A percentile compares a stretch with the other conserved stretches of the same genome.
These are phyloP conservation scores for Pestalotiopsis sp. DNA, from an alignment of 2,329 filamentous ascomycete species.

Conservation along the genomic window DNA sequence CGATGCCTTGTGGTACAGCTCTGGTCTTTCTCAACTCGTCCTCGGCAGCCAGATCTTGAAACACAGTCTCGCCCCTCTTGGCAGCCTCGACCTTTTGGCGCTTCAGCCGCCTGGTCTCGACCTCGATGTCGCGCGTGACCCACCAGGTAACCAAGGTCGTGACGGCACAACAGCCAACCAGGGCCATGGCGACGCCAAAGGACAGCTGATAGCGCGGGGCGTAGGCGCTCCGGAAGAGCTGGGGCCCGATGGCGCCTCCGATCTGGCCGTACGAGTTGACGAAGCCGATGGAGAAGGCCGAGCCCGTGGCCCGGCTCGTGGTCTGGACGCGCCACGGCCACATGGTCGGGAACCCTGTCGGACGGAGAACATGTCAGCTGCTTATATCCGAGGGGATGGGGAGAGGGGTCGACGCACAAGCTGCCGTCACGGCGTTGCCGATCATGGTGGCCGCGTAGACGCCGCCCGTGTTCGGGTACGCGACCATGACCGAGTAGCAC, in stretches of 20 bases:
- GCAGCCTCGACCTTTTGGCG: conserved; percentile 41
- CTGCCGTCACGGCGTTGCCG: conserved; percentile 41
- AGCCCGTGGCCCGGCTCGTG: conserved; percentile 46
- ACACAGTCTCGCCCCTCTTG: conserved; percentile 34
- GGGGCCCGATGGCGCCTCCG: conserved; percentile 48
- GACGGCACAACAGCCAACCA: conserved; percentile 44
- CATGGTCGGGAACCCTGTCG: conserved; percentile 47
- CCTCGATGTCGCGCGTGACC: conserved; percentile 45
- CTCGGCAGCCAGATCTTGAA: conserved; percentile 4
- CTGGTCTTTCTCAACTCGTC: conserved; percentile 4
- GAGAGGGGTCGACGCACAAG: conserved; percentile 22
- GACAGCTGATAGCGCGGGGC: conserved; percentile 46
- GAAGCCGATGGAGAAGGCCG: conserved; percentile 52
- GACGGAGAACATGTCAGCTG: not conserved
- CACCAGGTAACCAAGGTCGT: conserved; percentile 46
- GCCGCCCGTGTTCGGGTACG: conserved; percentile 46
- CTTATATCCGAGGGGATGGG: too few relatives aligned
- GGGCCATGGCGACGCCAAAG: conserved; percentile 45
- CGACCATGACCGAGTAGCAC: conserved; percentile 48
- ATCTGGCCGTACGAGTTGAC: conserved; percentile 54
- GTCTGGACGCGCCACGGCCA: conserved; percentile 56
- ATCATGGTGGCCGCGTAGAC: conserved; percentile 51
- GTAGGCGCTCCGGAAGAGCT: conserved; percentile 47
- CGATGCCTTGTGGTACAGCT: not conserved
- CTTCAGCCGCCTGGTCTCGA: conserved; percentile 46